Base-by-base conservation (phyloP, 1,139 yeast genomes). In the Waltiozyma solani region DNA sequence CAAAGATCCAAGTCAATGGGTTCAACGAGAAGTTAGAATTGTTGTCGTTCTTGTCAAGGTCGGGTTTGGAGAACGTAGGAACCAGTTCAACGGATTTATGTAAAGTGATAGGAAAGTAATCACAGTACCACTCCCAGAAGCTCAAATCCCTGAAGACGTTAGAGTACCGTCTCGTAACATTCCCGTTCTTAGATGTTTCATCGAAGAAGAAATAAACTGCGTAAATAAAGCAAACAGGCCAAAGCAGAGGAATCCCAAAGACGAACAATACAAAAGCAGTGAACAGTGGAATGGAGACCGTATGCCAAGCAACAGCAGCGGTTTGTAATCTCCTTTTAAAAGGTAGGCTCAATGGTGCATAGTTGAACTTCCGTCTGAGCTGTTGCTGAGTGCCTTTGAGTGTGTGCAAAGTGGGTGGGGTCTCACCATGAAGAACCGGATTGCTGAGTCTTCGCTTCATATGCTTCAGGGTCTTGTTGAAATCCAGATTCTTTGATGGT, bases 101-200 rank as follows among this genome's bases (percentile, higher is more conserved):
- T n/a, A 86, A 65, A 2, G 62, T 60, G 15, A 91, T 75, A 0
- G 97, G 97, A 60, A 82, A 91, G 59, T 87, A 91, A 36, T 69
- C 65, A 30, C 79, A 80, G 58, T 82, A 85, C 64, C 77, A 71
- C 42, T 69, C 72, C 93, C 95, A 89, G n/a, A 81, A 50, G 4
- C 62, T 54, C 34, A 76, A 55, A 31, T 73, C 70, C 45, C 85
- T 69, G 56, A 84, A 67, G 65, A 75, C 66, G 4, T 64, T 60
- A 3, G 85, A 76, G 34, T 70, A 67, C 32, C 93, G 60, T 42
- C 71, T 63, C 7, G 73, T 70, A 1, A 74, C 80, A 18, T 71
- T 69, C 2, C 96, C 96, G 52, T 83, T 79, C 15, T 79, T 73
- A 1, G 89, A 83, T 3, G 94, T 71, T 42, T 73, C 73, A 56